Conservation (phyloP, 305 asterid species). For the Ilex paraguariensis region DNA sequence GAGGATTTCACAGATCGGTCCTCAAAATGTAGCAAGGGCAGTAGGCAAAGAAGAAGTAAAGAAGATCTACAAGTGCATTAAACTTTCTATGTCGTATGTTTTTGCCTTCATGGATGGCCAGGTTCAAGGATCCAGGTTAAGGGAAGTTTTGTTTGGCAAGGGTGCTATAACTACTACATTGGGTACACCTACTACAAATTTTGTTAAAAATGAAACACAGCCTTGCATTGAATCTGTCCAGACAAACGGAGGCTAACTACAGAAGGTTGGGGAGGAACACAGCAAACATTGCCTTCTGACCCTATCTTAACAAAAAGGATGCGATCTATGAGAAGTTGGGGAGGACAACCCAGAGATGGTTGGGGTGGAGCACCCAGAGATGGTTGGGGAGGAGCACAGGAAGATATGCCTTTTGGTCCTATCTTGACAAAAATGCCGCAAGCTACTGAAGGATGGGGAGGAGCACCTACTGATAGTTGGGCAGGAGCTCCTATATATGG, state of each 20-base stretch:
- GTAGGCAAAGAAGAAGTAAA: constrained; percentile 65
- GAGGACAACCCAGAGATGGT: constrained; percentile 10
- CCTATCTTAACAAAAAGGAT: constrained; percentile 19
- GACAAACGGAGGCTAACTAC: constrained; percentile 11
- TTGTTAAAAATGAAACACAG: constrained; percentile 13
- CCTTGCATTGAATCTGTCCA: constrained; percentile 16
- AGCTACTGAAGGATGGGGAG: constrained; percentile 9
- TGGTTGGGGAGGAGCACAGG: constrained; percentile 6
- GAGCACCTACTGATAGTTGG: constrained; percentile 8
- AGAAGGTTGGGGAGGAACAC: constrained; percentile 16
- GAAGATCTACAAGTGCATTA: constrained; percentile 62
- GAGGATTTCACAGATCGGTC: constrained; percentile 84
- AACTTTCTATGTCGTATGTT: constrained; percentile 35
- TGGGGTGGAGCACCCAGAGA: constrained; percentile 6
- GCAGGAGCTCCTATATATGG: background rate
- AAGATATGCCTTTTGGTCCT: constrained; percentile 11
- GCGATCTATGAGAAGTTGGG: constrained; percentile 21
- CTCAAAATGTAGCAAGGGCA: constrained; percentile 89
- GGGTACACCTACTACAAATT: constrained; percentile 23
- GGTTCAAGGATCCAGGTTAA: constrained; percentile 36
- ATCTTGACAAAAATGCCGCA: constrained; percentile 8
- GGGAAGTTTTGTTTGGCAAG: constrained; percentile 52
- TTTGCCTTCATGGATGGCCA: constrained; percentile 55
- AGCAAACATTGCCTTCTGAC: constrained; percentile 13
- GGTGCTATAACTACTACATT: constrained; percentile 24